A percentile compares a stretch with the other conserved stretches of the same genome.
phyloP scores from a whole-genome alignment of 257 asterid genomes.

The Gentiana straminea region DNA sequence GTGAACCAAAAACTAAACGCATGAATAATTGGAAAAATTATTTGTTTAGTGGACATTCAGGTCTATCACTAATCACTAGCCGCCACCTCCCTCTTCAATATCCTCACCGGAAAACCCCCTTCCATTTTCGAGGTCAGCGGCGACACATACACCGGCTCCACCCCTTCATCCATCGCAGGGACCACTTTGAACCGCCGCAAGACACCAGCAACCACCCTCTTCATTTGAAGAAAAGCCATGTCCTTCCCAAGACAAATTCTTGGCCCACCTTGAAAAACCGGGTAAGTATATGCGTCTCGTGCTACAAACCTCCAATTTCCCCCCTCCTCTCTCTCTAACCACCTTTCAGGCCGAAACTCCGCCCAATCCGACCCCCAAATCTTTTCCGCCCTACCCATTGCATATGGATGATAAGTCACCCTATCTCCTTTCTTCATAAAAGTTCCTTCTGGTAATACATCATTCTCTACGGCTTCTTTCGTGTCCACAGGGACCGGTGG shows the following conservation, averaged over 20 bases:
- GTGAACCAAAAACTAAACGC: too few relatives aligned
- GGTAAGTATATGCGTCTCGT: slow-evolving; percentile 54
- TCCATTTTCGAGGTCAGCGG: too few relatives aligned
- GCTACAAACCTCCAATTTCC: slow-evolving; percentile 51
- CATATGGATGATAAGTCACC: slow-evolving; percentile 69
- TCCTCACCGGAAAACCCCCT: too few relatives aligned
- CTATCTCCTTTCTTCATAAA: slow-evolving; percentile 28
- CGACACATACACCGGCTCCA: too few relatives aligned
- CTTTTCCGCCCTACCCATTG: slow-evolving; percentile 67
- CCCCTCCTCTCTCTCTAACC: slow-evolving; percentile 22
- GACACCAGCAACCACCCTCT: slow-evolving; percentile 43
- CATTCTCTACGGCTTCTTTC: slow-evolving; percentile 21
- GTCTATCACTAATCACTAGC: too few relatives aligned
- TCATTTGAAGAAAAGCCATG: slow-evolving; percentile 69
- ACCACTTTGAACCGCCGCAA: slow-evolving; percentile 33
- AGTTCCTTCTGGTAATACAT: slow-evolving; percentile 38
- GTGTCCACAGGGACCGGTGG: slow-evolving; percentile 41
- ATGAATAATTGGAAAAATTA: too few relatives aligned
- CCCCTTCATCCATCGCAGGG: slow-evolving; percentile 16
- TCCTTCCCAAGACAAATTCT: slow-evolving; percentile 64
- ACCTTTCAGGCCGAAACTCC: too few relatives aligned
- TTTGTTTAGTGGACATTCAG: too few relatives aligned
- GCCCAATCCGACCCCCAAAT: slow-evolving; percentile 17
- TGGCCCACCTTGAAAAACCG: slow-evolving; percentile 81
- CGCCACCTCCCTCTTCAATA: too few relatives aligned